phyloP scores from a whole-genome alignment of 306 rosid species.

The Senna siamea region DNA sequence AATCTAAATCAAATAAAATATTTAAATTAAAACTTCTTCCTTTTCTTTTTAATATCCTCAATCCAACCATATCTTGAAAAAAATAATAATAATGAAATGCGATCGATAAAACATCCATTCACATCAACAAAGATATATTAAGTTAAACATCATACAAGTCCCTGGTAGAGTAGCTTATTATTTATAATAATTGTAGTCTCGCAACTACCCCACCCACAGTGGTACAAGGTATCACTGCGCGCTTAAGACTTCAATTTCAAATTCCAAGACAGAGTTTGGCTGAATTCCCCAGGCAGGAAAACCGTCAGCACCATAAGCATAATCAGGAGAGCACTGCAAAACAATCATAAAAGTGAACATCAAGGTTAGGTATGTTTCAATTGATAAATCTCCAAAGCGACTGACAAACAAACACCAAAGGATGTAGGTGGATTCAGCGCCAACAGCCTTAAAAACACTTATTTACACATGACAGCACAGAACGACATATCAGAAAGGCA shows the following conservation, averaged over 20 bases:
- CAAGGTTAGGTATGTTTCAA: not conserved
- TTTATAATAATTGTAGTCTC: not conserved
- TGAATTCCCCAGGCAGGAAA: conserved; percentile 92
- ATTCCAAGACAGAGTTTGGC: conserved; percentile 78
- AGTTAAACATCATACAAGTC: conserved; percentile 38
- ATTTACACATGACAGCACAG: too few relatives aligned
- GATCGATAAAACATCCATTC: too few relatives aligned
- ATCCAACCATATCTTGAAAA: too few relatives aligned
- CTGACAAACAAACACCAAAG: not conserved
- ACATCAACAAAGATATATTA: not conserved
- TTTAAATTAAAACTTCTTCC: too few relatives aligned
- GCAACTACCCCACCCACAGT: not conserved
- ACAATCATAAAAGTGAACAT: conserved; percentile 31
- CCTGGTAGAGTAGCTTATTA: conserved; percentile 29
- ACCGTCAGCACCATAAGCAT: conserved; percentile 87
- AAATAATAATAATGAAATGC: too few relatives aligned
- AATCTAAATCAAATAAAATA: too few relatives aligned
- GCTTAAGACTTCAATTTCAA: conserved; percentile 82
- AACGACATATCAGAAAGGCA: too few relatives aligned
- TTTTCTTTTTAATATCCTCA: too few relatives aligned
- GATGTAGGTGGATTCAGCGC: not conserved
- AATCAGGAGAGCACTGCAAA: conserved; percentile 96
- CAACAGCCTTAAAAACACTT: conserved; percentile 4
- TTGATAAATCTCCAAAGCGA: not conserved
- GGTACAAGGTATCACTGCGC: conserved; percentile 44